Conservation (phyloP, 768 basidiomycete genomes). For the Neoboletus subvelutipes region DNA sequence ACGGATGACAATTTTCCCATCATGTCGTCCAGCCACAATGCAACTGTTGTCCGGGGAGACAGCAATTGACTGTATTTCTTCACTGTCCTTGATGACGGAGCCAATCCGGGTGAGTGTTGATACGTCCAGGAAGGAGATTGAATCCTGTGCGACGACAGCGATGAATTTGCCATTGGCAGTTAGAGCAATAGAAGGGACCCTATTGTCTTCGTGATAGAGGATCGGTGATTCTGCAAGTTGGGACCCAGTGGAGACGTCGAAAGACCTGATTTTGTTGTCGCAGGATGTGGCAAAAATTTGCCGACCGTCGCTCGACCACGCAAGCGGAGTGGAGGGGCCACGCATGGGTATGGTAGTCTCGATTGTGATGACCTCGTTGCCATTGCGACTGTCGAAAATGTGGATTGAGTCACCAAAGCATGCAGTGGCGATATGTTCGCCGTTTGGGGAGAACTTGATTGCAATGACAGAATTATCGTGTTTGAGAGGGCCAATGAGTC, state of each 20-base stretch:
- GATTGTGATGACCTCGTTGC: neutral
- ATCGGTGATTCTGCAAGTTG: neutral
- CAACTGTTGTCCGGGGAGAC: neutral
- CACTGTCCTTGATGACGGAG: too few species aligned
- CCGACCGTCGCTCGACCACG: neutral
- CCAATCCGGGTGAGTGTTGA: too few species aligned
- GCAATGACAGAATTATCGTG: neutral
- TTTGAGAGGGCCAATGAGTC: neutral
- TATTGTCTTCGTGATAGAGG: neutral
- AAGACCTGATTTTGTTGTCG: neutral
- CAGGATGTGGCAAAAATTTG: neutral
- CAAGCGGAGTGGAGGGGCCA: neutral
- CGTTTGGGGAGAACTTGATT: neutral
- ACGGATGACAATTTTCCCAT: neutral
- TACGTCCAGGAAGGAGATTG: too few species aligned
- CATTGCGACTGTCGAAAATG: neutral
- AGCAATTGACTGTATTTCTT: too few species aligned
- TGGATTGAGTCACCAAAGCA: fast-evolving
- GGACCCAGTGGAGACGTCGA: neutral
- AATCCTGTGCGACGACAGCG: neutral
- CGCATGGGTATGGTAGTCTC: neutral
- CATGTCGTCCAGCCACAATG: neutral
- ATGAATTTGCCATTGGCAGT: neutral
- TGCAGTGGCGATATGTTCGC: neutral
- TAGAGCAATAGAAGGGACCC: neutral